Base-by-base conservation (phyloP, 164 flowering plant genomes). In the Protea cynaroides region DNA sequence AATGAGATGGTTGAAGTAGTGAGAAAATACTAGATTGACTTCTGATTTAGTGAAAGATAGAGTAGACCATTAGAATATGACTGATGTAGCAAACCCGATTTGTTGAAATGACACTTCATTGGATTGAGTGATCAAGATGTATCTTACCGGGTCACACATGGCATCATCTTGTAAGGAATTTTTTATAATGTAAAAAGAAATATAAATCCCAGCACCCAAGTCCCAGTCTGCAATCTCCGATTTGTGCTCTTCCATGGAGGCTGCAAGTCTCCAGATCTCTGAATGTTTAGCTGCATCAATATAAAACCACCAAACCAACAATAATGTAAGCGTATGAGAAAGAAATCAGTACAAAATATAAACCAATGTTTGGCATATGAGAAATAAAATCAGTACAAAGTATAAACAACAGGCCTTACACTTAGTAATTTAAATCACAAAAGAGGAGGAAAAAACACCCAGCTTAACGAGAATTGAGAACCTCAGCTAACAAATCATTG, bases 211-310 rank as follows among this genome's bases (percentile, higher is more conserved):
- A 75, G 97, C 97, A 65, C 99, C 99, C 74, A 92, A 78, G 69
- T 92, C 96, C 99, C 99, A 95, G 56, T 92, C 79, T 64, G 90
- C 98, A 76, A 95, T 95, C 81, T 92, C 99, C n/a, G 90, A 81
- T 73, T 87, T 92, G 75, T 88, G 81, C 62, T 80, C 92, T 72
- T 92, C 97, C 98, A 95, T 88, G 62, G 84, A 71, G 61, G 77
- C 79, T 58, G 84, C 91, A 65, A 88, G 78, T 71, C 77, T 79
- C 96, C 90, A 87, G 64, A 95, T 72, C 70, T 90, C 92, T 18
- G 90, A 71, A 70, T 95, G 87, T 64, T 88, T 70, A 54, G 70
- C 99, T 95, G 82, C 72, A 75, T 47, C 37, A 72, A 63, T 52
- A 21, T 8, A 46, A 52, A 61, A 25, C 7, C 55, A 43, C 23